Conservation (phyloP, 345 rosid genomes). For the Gynandropsis gynandra region DNA sequence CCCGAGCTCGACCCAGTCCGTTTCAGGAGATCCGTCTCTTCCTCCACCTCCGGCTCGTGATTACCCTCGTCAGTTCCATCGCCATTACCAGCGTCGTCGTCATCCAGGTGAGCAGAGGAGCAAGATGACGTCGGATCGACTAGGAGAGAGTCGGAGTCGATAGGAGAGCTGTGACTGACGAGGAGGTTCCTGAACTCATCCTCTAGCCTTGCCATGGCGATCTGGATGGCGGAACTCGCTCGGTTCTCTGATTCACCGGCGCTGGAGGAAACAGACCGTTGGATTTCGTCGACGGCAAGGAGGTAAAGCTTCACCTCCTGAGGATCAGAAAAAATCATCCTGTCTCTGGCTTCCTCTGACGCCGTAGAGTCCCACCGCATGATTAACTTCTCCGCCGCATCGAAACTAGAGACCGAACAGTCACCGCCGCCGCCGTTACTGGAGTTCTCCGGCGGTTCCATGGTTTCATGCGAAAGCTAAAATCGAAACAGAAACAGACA, state of each 20-base stretch:
- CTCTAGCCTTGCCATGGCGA: constrained; percentile 97
- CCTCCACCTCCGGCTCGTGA: constrained; percentile 19
- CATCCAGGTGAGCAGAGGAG: constrained; percentile 27
- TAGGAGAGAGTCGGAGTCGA: constrained; percentile 51
- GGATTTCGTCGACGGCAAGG: constrained; percentile 89
- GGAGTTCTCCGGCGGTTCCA: constrained; percentile 52
- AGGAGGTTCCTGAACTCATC: constrained; percentile 91
- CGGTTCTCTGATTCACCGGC: constrained; percentile 28
- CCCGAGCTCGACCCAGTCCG: constrained; percentile 23
- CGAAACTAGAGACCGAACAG: constrained; percentile 34
- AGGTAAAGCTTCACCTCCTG: constrained; percentile 70
- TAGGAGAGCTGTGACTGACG: constrained; percentile 47
- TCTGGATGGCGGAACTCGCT: constrained; percentile 65
- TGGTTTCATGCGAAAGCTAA: constrained; percentile 23
- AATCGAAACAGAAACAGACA: not conserved
- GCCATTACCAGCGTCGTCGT: constrained; percentile 25
- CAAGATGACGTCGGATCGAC: constrained; percentile 24
- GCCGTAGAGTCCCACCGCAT: constrained; percentile 90
- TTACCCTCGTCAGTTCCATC: constrained; percentile 28
- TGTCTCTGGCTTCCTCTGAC: constrained; percentile 77
- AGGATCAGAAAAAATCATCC: constrained; percentile 80
- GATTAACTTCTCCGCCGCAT: constrained; percentile 63
- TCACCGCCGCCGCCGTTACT: constrained; percentile 12
- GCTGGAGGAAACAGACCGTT: constrained; percentile 40
- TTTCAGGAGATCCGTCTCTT: constrained; percentile 25